phyloP scores from a whole-genome alignment of 345 rosid species.

The Pistacia vera region DNA sequence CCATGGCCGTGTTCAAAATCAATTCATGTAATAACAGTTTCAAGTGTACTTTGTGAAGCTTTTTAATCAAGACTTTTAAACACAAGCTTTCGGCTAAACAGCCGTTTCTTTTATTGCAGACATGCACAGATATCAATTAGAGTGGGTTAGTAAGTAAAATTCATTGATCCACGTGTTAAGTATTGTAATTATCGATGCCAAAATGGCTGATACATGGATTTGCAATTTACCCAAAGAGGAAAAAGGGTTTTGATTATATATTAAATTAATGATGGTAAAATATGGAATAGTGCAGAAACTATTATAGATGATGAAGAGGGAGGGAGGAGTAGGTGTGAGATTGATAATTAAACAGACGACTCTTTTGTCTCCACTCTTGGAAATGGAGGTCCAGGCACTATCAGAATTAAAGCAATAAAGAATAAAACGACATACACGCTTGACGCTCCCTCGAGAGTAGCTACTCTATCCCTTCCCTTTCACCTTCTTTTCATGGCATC shows the following conservation, averaged over 20 bases:
- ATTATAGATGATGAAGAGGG: too few species aligned
- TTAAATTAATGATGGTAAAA: too few species aligned
- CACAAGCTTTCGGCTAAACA: conserved; percentile 16
- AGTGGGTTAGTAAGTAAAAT: too few species aligned
- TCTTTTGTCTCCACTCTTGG: conserved; percentile 43
- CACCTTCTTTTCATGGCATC: conserved; percentile 55
- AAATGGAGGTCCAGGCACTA: conserved; percentile 43
- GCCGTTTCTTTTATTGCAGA: background rate
- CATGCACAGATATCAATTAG: background rate
- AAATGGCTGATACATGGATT: too few species aligned
- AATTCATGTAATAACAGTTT: background rate
- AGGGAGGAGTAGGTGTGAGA: background rate
- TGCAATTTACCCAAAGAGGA: too few species aligned
- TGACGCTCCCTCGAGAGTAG: conserved; percentile 54
- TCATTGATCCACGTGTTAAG: too few species aligned
- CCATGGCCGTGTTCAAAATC: background rate
- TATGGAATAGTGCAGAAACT: too few species aligned
- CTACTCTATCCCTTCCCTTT: conserved; percentile 24
- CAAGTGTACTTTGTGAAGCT: background rate
- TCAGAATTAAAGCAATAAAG: conserved; percentile 27
- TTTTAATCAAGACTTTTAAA: background rate
- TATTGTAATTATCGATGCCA: too few species aligned
- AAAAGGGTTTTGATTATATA: background rate
- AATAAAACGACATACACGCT: conserved; percentile 35
- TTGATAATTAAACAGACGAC: conserved; percentile 48